A percentile compares a stretch with the other conserved stretches of the same genome.
Evolutionary conservation across 495 filamentous ascomycete genomes (phyloP).

Genomic region (Mycothermus thermophilus): DNA sequence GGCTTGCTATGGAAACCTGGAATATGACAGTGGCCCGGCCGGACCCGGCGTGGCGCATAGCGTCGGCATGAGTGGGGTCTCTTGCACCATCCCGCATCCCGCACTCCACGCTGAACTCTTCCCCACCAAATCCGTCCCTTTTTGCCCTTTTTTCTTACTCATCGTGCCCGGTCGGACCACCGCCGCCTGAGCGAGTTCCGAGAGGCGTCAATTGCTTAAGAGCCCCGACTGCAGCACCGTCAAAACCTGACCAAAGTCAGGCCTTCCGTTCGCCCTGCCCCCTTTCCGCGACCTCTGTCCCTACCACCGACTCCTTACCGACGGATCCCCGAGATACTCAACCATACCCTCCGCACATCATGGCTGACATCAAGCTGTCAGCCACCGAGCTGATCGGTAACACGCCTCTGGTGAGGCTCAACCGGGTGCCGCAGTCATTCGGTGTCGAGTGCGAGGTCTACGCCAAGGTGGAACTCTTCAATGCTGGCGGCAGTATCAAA

Average conservation of each 20-base stretch:
- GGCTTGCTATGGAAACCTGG: neutral
- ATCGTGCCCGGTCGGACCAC: too few species aligned
- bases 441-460: conserved; percentile 85
- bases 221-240: too few species aligned
- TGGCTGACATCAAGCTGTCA: conserved; percentile 26
- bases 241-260: too few species aligned
- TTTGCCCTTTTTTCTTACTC: neutral
- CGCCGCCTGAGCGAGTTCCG: too few species aligned
- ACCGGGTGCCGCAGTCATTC: conserved; percentile 75
- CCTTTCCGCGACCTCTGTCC: too few species aligned
- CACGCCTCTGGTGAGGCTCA: conserved; percentile 84
- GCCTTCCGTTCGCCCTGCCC: too few species aligned
- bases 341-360: too few species aligned
- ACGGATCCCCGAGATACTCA: conserved; percentile 15
- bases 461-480: conserved; percentile 93
- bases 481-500: conserved; percentile 95
- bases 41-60: conserved; percentile 11
- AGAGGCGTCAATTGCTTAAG: too few species aligned
- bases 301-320: too few species aligned
- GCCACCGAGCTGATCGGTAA: conserved; percentile 65
- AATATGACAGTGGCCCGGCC: too few species aligned
- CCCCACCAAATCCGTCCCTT: neutral
- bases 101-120: conserved; percentile 9
- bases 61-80: conserved; percentile 7
- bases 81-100: neutral